phyloP scores from a whole-genome alignment of 2,329 filamentous ascomycete genomes.

The Epichloe glyceriae region DNA sequence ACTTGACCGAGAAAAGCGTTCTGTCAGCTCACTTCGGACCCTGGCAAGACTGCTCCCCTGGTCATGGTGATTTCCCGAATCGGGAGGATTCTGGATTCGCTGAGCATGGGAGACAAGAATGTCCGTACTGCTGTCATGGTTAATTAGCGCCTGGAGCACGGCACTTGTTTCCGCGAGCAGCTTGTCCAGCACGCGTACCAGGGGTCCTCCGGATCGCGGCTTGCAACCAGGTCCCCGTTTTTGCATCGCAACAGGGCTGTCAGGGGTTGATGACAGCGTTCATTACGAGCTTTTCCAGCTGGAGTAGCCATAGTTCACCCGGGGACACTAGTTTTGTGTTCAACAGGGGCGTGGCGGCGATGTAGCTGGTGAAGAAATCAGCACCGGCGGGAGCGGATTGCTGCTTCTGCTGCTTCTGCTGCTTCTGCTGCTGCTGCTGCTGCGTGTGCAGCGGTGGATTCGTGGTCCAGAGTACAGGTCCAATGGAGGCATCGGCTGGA shows the following conservation, averaged over 20 bases:
- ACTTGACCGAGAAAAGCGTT: conserved; percentile 27
- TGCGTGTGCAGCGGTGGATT: not conserved
- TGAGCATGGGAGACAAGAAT: conserved; percentile 19
- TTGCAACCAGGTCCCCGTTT: conserved; percentile 61
- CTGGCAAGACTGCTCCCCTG: not conserved
- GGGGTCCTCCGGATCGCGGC: conserved; percentile 16
- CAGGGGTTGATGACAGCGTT: conserved; percentile 79
- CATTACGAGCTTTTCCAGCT: conserved; percentile 75
- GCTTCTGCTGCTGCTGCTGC: not conserved
- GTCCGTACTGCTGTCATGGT: conserved; percentile 35
- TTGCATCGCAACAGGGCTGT: conserved; percentile 63
- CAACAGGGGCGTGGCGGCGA: conserved; percentile 31
- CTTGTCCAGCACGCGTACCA: conserved; percentile 50
- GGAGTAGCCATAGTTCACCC: conserved; percentile 40
- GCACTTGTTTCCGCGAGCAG: conserved; percentile 62
- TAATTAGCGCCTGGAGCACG: conserved; percentile 57
- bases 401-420: not conserved
- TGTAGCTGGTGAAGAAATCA: conserved; percentile 27
- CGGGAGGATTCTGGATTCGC: not conserved
- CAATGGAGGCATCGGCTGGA: conserved; percentile 33
- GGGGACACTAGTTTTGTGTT: conserved; percentile 25
- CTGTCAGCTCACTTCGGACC: conserved; percentile 2
- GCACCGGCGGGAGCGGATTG: conserved; percentile 2
- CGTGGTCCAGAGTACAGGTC: conserved; percentile 26
- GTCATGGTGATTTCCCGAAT: not conserved